Conservation (phyloP, 2,329 filamentous ascomycete species). For the Phaeosphaeriaceae sp. region DNA sequence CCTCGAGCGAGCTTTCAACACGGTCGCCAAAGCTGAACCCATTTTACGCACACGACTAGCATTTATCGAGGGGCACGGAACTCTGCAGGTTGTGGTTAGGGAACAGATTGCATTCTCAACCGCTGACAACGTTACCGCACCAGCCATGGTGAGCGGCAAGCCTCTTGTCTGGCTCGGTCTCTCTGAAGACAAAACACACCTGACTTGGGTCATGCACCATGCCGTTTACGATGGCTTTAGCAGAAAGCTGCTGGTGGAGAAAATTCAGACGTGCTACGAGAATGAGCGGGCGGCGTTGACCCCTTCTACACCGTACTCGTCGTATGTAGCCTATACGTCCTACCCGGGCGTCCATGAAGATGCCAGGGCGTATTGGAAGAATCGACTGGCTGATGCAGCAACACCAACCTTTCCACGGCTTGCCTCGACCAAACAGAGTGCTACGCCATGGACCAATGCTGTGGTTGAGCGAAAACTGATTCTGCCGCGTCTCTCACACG, state of each 20-base stretch:
- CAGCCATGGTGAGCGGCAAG: neutral
- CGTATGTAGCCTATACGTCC: neutral
- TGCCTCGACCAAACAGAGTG: neutral
- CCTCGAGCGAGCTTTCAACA: conserved; percentile 45
- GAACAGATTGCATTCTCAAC: conserved; percentile 3
- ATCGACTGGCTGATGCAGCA: no score
- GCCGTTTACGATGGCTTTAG: conserved; percentile 22
- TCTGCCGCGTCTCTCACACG: neutral
- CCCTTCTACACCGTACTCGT: neutral
- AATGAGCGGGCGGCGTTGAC: neutral
- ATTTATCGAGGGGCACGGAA: neutral
- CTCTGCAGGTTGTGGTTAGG: conserved; percentile 13
- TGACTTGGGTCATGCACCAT: conserved; percentile 43
- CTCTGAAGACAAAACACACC: conserved; percentile 10
- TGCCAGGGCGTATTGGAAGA: no score
- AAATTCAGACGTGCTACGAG: conserved; percentile 1
- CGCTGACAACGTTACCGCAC: no score
- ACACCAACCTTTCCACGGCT: no score
- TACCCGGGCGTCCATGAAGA: neutral
- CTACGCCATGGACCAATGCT: neutral
- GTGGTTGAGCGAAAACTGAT: neutral
- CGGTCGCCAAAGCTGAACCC: conserved; percentile 47
- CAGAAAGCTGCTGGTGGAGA: conserved; percentile 13
- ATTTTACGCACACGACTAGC: conserved; percentile 51
- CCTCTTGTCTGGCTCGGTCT: conserved; percentile 4